Evolutionary conservation across 495 filamentous ascomycete species (phyloP).

Genomic region (Ramalina intermedia): DNA sequence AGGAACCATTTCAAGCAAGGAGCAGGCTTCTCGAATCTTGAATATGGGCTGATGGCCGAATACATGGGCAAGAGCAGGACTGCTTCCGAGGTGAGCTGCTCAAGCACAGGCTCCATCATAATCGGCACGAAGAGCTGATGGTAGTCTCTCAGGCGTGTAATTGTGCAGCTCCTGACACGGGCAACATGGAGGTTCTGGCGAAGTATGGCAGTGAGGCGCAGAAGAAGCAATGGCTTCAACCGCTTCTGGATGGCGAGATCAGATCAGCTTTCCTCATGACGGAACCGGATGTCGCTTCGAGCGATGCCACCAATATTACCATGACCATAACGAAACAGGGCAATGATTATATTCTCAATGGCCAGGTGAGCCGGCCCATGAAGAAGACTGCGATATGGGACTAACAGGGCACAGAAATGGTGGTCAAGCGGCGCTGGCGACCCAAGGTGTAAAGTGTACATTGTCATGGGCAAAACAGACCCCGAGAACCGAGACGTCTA

Average conservation of each 20-base stretch:
- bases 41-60: conserved; percentile 90
- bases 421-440: conserved; percentile 89
- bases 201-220: conserved; percentile 87
- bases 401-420: conserved; percentile 51
- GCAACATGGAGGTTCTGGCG: conserved; percentile 91
- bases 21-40: conserved; percentile 78
- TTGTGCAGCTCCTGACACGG: conserved; percentile 82
- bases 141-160: conserved; percentile 50
- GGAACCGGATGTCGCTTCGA: conserved; percentile 71
- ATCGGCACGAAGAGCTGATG: not conserved
- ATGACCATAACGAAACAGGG: conserved; percentile 68
- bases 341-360: conserved; percentile 73
- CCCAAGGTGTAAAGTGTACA: conserved; percentile 75
- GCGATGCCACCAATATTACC: conserved; percentile 80
- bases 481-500: conserved; percentile 57
- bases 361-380: conserved; percentile 30
- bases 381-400: not conserved
- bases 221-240: conserved; percentile 73
- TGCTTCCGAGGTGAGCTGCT: conserved; percentile 49
- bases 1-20: conserved; percentile 90
- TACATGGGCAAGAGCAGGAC: conserved; percentile 64
- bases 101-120: not conserved
- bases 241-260: conserved; percentile 72
- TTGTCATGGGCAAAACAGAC: conserved; percentile 83
- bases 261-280: conserved; percentile 91